Conservation (phyloP, 768 basidiomycete genomes). For the Clavulina sp. region DNA sequence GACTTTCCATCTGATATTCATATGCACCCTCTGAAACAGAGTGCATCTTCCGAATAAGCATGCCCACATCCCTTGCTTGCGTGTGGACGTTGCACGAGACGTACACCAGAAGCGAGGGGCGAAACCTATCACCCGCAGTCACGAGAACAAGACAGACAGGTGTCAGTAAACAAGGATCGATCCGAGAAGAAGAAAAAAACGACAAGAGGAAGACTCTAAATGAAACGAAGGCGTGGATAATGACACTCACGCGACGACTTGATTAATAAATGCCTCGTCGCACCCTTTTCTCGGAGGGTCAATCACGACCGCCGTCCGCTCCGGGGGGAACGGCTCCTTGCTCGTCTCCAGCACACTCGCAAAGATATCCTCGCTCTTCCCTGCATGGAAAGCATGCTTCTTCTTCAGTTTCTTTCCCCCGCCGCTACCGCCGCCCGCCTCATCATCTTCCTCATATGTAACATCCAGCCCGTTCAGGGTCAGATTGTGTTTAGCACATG, state of each 20-base stretch:
- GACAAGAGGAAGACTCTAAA: too few species aligned
- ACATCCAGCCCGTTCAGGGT: constrained; percentile 38
- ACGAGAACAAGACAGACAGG: too few species aligned
- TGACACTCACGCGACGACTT: too few species aligned
- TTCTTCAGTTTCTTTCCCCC: too few species aligned
- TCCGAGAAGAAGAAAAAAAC: too few species aligned
- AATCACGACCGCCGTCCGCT: constrained; percentile 51
- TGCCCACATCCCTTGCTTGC: constrained; percentile 74
- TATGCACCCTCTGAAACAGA: constrained; percentile 21
- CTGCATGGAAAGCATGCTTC: constrained; percentile 40
- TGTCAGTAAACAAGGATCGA: too few species aligned
- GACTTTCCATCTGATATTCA: constrained; percentile 63
- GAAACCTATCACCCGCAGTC: too few species aligned
- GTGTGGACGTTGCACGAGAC: constrained; percentile 95
- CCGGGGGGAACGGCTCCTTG: constrained; percentile 35
- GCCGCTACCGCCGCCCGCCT: too few species aligned
- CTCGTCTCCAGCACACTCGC: constrained; percentile 28
- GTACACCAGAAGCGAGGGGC: constrained; percentile 57
- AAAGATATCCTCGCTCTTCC: constrained; percentile 82
- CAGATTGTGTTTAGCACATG: constrained; percentile 48
- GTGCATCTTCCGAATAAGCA: constrained; percentile 34
- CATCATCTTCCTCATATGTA: too few species aligned
- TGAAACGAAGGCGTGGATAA: too few species aligned
- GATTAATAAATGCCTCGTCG: constrained; percentile 38
- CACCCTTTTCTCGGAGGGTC: constrained; percentile 95